Base-by-base conservation (phyloP, 176 grass and related monocot species). In the Eleusine coracana region DNA sequence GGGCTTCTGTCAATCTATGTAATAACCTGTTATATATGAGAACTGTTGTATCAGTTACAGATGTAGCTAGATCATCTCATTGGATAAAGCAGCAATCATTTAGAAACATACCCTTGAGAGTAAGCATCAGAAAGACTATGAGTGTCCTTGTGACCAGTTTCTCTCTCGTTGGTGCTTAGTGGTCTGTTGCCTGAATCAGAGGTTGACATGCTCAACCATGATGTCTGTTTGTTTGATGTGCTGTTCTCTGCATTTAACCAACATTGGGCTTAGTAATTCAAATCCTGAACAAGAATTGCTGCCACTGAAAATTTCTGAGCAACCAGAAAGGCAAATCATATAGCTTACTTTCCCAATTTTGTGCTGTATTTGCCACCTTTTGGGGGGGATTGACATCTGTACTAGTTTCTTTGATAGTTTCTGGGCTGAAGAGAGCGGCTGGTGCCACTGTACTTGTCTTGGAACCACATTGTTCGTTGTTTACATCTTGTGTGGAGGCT, bases 81-180 rank as follows among this genome's bases (percentile, higher is more conserved):
- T 39, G 1, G 18, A 27, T 46, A 59, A 59, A 86, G 38, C 7
- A 38, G 60, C 54, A 34, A 9, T 23, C 39, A 12, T 78, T 51
- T 39, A 59, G 58, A 23, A 49, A 58, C 87, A 71, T 5, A 94
- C 92, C 85, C 89, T 85, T 90, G 87, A 70, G 92, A 94, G 37
- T 94, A 94, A 61, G 74, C 82, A 78, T 71, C 88, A 60, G 92
- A 94, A 79, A 90, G 55, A 84, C 44, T 88, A 5, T 56, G 68
- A 31, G 71, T 78, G 10, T 84, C 75, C 23, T 84, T 39, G 2
- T 81, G 42, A 73, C 52, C 16, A 66, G 36, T 70, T 29, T 80
- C 66, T 70, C 60, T 81, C 39, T 90, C 75, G 2, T 83, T 55
- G 69, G 86, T 84, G 77, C 67, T 84, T 40, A 76, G 42, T 29